Conservation (phyloP, 78 protist genomes). For the Dictyostelium purpureum region DNA sequence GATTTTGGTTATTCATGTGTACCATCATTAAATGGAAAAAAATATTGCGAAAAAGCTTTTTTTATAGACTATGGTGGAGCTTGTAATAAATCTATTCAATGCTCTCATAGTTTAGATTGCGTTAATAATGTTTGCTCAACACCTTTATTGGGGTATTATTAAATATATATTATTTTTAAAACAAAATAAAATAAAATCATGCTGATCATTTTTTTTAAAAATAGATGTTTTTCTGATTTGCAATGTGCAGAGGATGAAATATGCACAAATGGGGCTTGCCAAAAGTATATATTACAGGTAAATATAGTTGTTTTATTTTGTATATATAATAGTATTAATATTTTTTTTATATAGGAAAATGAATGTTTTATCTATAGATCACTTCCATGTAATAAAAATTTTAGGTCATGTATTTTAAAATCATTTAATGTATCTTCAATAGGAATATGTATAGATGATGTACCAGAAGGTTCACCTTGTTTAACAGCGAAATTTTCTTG, state of each 20-base stretch:
- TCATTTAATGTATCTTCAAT: not conserved
- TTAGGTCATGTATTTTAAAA: not conserved
- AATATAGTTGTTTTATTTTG: too few relatives aligned
- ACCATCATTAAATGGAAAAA: not conserved
- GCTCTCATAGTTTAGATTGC: not conserved
- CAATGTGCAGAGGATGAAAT: not conserved
- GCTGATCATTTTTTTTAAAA: too few relatives aligned
- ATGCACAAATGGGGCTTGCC: too few relatives aligned
- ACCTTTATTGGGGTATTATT: not conserved
- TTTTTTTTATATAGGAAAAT: not conserved
- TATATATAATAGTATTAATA: not conserved
- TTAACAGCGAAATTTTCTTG: not conserved
- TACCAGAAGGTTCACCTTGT: slow-evolving; percentile 12
- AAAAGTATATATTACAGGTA: too few relatives aligned
- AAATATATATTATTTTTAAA: not conserved
- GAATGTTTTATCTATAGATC: slow-evolving; percentile 11
- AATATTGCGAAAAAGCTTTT: not conserved
- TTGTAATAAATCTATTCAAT: not conserved
- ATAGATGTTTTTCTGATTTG: not conserved
- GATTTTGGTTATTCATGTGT: slow-evolving; percentile 2
- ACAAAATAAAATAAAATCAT: too few relatives aligned
- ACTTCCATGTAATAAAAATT: not conserved
- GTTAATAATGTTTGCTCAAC: not conserved
- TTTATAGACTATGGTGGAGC: not conserved
- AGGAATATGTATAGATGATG: slow-evolving; percentile 12